A percentile compares a stretch with the other conserved stretches of the same genome.
These are phyloP conservation scores for Talaromyces islandicus DNA, from an alignment of 2,329 filamentous ascomycete genomes.

Conservation along the genomic window DNA sequence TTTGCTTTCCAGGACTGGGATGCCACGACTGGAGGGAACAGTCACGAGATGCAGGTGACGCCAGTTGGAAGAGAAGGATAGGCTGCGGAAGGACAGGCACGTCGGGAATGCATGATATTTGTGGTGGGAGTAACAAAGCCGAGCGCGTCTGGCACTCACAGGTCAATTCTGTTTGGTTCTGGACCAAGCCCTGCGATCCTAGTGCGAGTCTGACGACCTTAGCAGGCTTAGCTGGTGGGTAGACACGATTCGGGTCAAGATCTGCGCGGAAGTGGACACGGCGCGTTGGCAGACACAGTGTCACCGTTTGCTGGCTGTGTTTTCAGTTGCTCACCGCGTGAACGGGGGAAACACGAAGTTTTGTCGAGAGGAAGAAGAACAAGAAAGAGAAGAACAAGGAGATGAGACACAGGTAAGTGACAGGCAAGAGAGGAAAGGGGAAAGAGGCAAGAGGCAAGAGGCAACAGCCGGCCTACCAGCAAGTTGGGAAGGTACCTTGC, in stretches of 20 bases:
- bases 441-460: neutral
- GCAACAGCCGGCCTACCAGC: no score
- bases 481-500: neutral
- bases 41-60: neutral
- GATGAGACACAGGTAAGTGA: no score
- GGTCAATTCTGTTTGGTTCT: conserved; percentile 1
- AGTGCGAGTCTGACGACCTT: neutral
- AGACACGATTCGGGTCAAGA: conserved; percentile 8
- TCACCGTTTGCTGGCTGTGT: neutral
- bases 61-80: neutral
- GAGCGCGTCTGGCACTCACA: neutral
- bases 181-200: conserved; percentile 1
- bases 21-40: neutral
- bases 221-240: conserved; percentile 4
- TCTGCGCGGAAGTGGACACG: conserved; percentile 4
- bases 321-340: neutral
- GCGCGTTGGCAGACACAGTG: neutral
- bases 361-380: neutral
- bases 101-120: conserved; percentile 10
- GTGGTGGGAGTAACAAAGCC: neutral
- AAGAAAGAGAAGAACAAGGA: neutral
- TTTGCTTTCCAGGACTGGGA: neutral
- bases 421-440: neutral
- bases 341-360: neutral
- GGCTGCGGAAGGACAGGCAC: neutral